Conservation (phyloP, 1,139 yeast genomes). For the Kluyveromyces sp. region DNA sequence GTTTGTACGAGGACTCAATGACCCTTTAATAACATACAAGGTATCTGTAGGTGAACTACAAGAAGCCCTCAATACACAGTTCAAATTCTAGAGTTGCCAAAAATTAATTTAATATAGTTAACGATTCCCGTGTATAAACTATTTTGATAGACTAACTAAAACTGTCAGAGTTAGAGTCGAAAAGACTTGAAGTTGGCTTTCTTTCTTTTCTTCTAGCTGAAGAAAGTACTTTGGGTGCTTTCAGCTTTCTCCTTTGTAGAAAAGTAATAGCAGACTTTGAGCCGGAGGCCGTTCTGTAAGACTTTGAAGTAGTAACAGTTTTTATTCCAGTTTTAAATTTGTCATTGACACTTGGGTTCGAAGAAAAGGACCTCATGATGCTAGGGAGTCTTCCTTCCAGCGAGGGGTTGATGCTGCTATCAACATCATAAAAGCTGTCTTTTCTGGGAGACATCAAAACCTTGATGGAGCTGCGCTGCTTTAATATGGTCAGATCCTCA, state of each 20-base stretch:
- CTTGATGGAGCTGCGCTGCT: constrained; percentile 40
- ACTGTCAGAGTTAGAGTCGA: constrained; percentile 12
- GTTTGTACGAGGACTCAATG: constrained; percentile 31
- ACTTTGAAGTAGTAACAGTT: constrained; percentile 52
- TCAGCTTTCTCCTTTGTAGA: constrained; percentile 33
- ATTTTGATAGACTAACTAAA: constrained; percentile 11
- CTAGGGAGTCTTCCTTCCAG: constrained; percentile 42
- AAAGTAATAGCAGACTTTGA: constrained; percentile 55
- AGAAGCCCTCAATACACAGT: constrained; percentile 38
- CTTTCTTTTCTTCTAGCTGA: background rate
- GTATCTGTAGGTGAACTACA: constrained; percentile 38
- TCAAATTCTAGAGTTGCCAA: constrained; percentile 1
- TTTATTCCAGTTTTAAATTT: constrained; percentile 40
- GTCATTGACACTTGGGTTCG: constrained; percentile 35
- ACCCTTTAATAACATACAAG: constrained; percentile 37
- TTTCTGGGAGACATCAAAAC: constrained; percentile 7
- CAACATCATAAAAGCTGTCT: constrained; percentile 16
- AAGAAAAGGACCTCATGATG: constrained; percentile 42
- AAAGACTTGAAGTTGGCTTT: constrained; percentile 6
- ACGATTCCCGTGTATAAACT: no score
- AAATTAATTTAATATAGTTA: background rate
- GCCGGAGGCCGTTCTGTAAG: constrained; percentile 51
- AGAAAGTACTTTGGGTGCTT: constrained; percentile 19
- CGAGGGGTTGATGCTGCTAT: constrained; percentile 38
- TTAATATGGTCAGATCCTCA: constrained; percentile 44